Base-by-base conservation (phyloP, 176 grass and related monocot species). In the Avena eriantha region DNA sequence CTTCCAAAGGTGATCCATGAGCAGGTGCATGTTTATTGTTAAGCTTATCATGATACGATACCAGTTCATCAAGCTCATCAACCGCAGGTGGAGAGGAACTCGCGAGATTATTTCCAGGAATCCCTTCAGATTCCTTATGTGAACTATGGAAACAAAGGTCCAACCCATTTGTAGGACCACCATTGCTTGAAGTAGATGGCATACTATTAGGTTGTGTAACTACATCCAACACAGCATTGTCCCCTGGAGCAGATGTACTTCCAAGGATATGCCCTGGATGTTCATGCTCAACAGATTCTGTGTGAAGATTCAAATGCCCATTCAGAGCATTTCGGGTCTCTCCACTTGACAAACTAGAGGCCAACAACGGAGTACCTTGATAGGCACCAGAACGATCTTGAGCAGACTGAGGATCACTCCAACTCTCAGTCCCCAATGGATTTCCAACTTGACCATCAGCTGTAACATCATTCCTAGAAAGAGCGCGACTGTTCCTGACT, bases 41-140 rank as follows among this genome's bases (percentile, higher is more conserved):
- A 83, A 8, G 82, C n/a, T 89, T 90, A 60, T 14, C 60, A 79
- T 91, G 81, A 79, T 89, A 47, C 13, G 65, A 83, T 79, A 49
- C 73, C 31, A 89, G 87, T 57, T 89, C 90, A 90, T 90, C 83
- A 74, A 90, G 80, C 74, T 82, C 83, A 35, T 90, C 86, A 34
- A 81, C 58, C 57, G 29, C 48, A 3, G 46, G 65, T 43, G 80
- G 74, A 79, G 89, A 63, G 14, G 59, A 61, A 63, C 34, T 86
- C 82, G 57, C 60, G 22, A 80, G 80, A 47, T 91, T 83, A 79
- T 93, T 91, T 80, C 80, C 76, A 79, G 72, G 67, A 87, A 79
- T 81, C 55, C 79, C 84, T 53, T 78, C 84, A 79, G 77, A 83
- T 82, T 92, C 93, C 76, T 76, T 91, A 59, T 88, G 77, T 53